These are phyloP conservation scores for Podospora didyma DNA, from an alignment of 495 filamentous ascomycete genomes.

Conservation along the genomic window DNA sequence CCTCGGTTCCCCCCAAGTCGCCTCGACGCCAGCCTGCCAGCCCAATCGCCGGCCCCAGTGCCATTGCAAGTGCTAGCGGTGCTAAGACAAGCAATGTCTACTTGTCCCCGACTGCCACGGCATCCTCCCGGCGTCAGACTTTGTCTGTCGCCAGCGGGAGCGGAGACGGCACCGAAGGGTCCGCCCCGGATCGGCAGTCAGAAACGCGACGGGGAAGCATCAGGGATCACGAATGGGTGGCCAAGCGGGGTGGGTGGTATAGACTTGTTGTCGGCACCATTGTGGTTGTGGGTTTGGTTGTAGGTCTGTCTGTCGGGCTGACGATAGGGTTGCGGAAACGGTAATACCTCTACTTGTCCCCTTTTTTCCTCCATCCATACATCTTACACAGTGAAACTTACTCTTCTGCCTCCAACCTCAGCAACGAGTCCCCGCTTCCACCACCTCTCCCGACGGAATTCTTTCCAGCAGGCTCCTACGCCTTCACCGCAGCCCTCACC, in stretches of 20 bases:
- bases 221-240: slow-evolving; percentile 5
- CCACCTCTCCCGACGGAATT: slow-evolving; percentile 3
- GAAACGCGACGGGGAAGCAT: background rate
- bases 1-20: slow-evolving; percentile 10
- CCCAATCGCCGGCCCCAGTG: background rate
- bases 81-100: background rate
- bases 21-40: slow-evolving; percentile 6
- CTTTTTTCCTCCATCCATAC: background rate
- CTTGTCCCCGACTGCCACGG: background rate
- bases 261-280: slow-evolving; percentile 25
- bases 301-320: slow-evolving; percentile 42
- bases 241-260: slow-evolving; percentile 39
- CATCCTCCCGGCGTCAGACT: too few species aligned
- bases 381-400: too few species aligned
- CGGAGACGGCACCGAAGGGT: too few species aligned
- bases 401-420: background rate
- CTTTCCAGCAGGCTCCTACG: slow-evolving; percentile 55
- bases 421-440: background rate
- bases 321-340: slow-evolving; percentile 40
- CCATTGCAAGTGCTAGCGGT: too few species aligned
- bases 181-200: background rate
- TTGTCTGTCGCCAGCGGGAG: too few species aligned
- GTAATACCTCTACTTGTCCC: slow-evolving; percentile 3
- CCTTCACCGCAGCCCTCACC: slow-evolving; percentile 50
- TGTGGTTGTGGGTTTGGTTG: slow-evolving; percentile 27